Evolutionary conservation across 2,329 filamentous ascomycete species (phyloP), one percentile per base, ranked within the genome.

Genomic region (Uncinocarpus reesii): DNA sequence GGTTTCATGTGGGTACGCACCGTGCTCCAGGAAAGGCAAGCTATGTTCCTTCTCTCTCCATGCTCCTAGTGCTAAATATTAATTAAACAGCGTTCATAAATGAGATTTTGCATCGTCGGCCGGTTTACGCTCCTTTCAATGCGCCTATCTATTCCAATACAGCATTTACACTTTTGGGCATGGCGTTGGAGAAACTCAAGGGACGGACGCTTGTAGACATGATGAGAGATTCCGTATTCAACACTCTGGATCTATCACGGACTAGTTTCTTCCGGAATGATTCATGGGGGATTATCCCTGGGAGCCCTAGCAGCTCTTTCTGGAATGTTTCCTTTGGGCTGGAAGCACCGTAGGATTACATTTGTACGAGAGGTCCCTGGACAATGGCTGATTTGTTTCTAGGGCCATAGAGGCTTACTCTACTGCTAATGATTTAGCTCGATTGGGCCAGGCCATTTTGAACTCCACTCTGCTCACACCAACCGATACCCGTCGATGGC

Each of bases 61-160:
- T 11, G 26, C 11, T 6, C 26, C 11, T 29, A 29, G 7, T 29
- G 7, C 11, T 29, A 11, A 29, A 29, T 11, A 11, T 6, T 29
- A n/a, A 15, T 34, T 4, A 11, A 10, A 34, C 8, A 37, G 35
- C 15, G 15, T 18, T 37, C 4, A 16, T 37, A 10, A 10, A 18
- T 18, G 35, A 37, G 1, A 52, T 65, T 2, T 50, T 52, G n/a
- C 54, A 47, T n/a, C 42, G 60, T 1, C 55, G 65, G 5, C 64
- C 65, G 0, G 60, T 62, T 0, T 63, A 61, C 28, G 52, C 59
- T 1, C 59, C 65, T 0, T 65, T 59, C 13, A 58, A 56, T 2
- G 67, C 66, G 0, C 65, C 67, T 1, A 55, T 59, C 0, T 71
- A 70, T 28, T 68, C 67, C 0, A 66, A 70, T 35, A 56, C 65